phyloP scores from a whole-genome alignment of 2,329 filamentous ascomycete genomes.

The Trematosphaeria pertusa region DNA sequence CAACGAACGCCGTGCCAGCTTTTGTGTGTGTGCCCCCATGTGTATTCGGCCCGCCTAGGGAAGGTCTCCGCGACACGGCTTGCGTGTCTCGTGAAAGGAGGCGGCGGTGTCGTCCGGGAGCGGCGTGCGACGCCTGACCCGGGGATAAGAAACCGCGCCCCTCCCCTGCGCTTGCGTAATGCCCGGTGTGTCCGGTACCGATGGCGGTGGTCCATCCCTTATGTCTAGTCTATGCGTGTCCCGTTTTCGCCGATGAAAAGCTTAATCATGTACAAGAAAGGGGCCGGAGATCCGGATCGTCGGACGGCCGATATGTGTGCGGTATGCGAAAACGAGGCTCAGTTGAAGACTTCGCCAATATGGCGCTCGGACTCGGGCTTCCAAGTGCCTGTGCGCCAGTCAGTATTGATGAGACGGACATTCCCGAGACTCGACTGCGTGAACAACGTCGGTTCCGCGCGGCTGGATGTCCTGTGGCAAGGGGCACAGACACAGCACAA shows the following conservation, averaged over 20 bases:
- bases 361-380: constrained; percentile 45
- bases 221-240: constrained; percentile 2
- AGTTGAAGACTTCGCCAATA: constrained; percentile 43
- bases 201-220: not conserved
- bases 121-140: too few species aligned
- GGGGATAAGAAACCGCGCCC: not conserved
- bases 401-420: constrained; percentile 25
- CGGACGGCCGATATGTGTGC: too few species aligned
- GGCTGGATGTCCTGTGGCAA: not conserved
- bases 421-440: constrained; percentile 4
- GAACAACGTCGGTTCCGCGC: constrained; percentile 12
- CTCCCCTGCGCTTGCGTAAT: not conserved
- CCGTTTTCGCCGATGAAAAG: constrained; percentile 8
- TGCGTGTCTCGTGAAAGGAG: too few species aligned
- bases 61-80: too few species aligned
- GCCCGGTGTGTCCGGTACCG: not conserved
- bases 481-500: constrained; percentile 9
- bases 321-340: constrained; percentile 9
- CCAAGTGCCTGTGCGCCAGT: constrained; percentile 42
- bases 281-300: not conserved
- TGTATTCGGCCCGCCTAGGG: not conserved
- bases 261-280: constrained; percentile 26
- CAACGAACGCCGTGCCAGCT: too few species aligned
- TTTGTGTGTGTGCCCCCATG: too few species aligned
- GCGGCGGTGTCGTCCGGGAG: too few species aligned